Base-by-base conservation (phyloP, 306 rosid species). In the Erythrophleum fordii region DNA sequence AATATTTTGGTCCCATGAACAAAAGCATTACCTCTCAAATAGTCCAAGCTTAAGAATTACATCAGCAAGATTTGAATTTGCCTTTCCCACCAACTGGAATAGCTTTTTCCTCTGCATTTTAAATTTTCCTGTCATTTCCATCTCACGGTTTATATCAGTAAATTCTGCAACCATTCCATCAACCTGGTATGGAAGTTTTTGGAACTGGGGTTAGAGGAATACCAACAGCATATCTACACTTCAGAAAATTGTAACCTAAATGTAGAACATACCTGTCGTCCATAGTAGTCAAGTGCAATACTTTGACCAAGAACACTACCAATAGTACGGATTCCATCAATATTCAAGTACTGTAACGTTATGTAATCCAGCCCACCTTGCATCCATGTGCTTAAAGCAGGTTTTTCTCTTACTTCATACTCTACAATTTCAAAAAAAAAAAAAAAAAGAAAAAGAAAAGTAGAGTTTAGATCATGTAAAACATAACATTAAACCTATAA, bases 91-190 rank as follows among this genome's bases (percentile, higher is more conserved):
- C 81, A 95, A 84, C 84, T 95, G 99, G 82, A 95, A 95, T 72
- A 95, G 94, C 35, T 93, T 95, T 85, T 95, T 95, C 88, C 97
- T 88, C 91, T 93, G 89, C 99, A 95, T 95, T 86, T 93, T 86
- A 76, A 95, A 93, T 58, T 95, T 91, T 83, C 99, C 98, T 37
- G 97, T 95, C 9, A 91, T 88, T 92, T 95, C 98, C 97, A 95
- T 95, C 88, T 88, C 98, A 65, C 99, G 97, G 86, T 95, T 95
- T 68, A 95, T 95, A 83, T 95, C 98, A 1, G 99, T 95, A 85
- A 95, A 95, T 79, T 95, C 99, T 14, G 96, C 99, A 82, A 95
- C 98, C 97, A 95, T 95, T 67, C 99, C 99, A 68, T 93, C 99
- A 82, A 95, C 98, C 99, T 95, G 77, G 46, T 75, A 74, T 37